A percentile compares a stretch with the other conserved stretches of the same genome.
These are phyloP conservation scores for Tulasnella sp. DNA, from an alignment of 768 basidiomycete species.

Conservation along the genomic window DNA sequence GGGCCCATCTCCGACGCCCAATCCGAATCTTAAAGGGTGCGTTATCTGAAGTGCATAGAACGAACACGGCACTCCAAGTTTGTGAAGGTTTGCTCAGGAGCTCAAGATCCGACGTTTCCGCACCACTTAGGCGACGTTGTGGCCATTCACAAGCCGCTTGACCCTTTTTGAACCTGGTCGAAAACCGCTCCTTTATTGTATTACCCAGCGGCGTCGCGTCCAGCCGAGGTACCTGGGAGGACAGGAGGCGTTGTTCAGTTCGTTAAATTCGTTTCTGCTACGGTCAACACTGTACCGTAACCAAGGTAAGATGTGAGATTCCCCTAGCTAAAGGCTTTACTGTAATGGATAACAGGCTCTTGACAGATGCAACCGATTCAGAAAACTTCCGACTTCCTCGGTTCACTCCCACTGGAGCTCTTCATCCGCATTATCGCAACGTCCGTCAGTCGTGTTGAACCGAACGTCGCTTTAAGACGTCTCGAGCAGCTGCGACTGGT, in stretches of 20 bases:
- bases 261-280: no score
- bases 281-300: background rate
- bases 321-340: background rate
- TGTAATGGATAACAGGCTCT: background rate
- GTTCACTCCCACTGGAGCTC: background rate
- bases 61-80: background rate
- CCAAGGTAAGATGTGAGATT: background rate
- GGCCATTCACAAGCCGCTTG: no score
- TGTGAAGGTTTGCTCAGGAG: background rate
- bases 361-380: background rate
- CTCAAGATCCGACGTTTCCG: no score
- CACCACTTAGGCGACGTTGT: no score
- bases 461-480: background rate
- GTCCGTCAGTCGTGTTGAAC: background rate
- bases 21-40: background rate
- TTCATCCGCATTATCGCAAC: background rate
- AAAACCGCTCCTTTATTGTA: no score
- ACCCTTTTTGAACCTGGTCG: no score
- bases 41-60: background rate
- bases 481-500: background rate
- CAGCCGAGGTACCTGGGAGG: no score
- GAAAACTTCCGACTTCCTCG: background rate
- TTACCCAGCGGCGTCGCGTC: no score
- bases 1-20: background rate
- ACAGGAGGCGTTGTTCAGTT: no score